Percentiles rank a stretch among this genome's conserved stretches.
phyloP scores from a whole-genome alignment of 768 basidiomycete species.

The Pseudohyphozyma bogoriensis region DNA sequence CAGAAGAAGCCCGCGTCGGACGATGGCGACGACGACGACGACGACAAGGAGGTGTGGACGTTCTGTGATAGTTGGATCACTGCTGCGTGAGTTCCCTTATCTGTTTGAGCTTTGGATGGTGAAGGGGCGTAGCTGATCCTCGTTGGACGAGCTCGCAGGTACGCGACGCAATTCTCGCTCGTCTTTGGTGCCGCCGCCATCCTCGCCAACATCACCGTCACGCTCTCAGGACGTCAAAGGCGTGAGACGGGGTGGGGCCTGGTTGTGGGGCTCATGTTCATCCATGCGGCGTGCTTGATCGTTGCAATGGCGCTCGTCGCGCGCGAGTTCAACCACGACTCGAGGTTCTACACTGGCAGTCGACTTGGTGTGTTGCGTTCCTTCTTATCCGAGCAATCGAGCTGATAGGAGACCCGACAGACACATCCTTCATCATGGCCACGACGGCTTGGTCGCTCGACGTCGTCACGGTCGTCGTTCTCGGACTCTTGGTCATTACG shows the following conservation, averaged over 20 bases:
- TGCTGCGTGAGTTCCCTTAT: background rate
- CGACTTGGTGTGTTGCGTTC: background rate
- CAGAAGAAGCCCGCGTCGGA: background rate
- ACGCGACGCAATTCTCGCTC: too few species aligned
- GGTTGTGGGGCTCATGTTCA: background rate
- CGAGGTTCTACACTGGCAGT: background rate
- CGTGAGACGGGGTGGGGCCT: background rate
- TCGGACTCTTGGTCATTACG: too few species aligned
- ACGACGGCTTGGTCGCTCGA: too few species aligned
- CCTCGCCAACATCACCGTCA: background rate
- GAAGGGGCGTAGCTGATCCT: too few species aligned
- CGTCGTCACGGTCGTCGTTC: too few species aligned
- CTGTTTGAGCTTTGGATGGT: too few species aligned
- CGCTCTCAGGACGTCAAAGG: background rate
- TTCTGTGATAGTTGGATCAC: background rate
- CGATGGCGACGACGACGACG: background rate
- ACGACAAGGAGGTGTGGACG: background rate
- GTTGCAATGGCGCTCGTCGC: background rate
- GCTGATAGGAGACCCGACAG: too few species aligned
- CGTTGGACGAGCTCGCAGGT: too few species aligned
- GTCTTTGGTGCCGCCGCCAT: background rate
- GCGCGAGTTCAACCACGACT: background rate
- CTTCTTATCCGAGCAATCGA: too few species aligned
- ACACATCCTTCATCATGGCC: too few species aligned
- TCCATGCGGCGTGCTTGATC: background rate